These are phyloP conservation scores for Coemansia sp. DNA, from an alignment of 192 early-diverging fungal species.

Conservation along the genomic window DNA sequence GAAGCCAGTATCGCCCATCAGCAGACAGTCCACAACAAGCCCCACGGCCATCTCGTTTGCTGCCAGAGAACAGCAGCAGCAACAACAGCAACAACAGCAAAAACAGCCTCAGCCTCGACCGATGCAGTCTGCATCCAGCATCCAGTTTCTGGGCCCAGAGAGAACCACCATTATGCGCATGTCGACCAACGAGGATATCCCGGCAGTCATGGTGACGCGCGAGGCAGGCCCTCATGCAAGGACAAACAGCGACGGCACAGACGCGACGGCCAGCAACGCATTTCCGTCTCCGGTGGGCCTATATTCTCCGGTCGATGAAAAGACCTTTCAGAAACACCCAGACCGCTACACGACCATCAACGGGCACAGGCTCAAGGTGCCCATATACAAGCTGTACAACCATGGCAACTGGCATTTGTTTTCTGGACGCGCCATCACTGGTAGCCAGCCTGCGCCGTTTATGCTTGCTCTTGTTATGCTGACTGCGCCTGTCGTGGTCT, in stretches of 20 bases:
- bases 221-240: conserved; percentile 6
- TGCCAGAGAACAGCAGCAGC: background rate
- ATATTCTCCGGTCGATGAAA: conserved; percentile 41
- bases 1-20: conserved; percentile 8
- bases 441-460: conserved; percentile 64
- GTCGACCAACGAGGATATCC: conserved; percentile 39
- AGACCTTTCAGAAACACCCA: conserved; percentile 26
- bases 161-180: conserved; percentile 42
- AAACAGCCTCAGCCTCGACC: conserved; percentile 9
- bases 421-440: conserved; percentile 66
- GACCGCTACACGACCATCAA: conserved; percentile 34
- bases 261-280: conserved; percentile 12
- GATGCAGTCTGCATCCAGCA: conserved; percentile 15
- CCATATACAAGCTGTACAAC: conserved; percentile 50
- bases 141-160: conserved; percentile 49
- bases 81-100: background rate
- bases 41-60: conserved; percentile 12
- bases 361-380: conserved; percentile 40
- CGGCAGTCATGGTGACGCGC: conserved; percentile 13
- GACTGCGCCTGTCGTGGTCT: conserved; percentile 60
- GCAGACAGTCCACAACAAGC: conserved; percentile 1
- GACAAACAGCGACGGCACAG: conserved; percentile 18
- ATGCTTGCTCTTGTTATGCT: conserved; percentile 59
- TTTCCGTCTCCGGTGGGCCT: conserved; percentile 25
- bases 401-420: conserved; percentile 62